These are phyloP conservation scores for Kwoniella sp. DNA, from an alignment of 768 basidiomycete species.

Conservation along the genomic window DNA sequence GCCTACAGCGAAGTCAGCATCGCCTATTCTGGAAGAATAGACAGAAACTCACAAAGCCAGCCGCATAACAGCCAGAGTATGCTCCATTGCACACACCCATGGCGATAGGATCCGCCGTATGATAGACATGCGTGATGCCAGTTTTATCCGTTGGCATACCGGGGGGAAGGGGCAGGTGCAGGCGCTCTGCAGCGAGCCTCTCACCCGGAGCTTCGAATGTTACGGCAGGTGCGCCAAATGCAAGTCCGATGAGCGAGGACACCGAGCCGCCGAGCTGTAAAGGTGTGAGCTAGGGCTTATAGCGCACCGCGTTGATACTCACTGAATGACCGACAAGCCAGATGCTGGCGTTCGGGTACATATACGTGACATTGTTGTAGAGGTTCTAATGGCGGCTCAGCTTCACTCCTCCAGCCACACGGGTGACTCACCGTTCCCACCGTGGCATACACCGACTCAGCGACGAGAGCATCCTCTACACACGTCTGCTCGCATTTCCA, in stretches of 20 bases:
- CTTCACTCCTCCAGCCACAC: background rate
- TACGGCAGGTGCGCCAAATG: constrained; percentile 89
- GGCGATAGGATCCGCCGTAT: constrained; percentile 90
- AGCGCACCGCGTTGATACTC: background rate
- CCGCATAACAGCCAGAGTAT: constrained; percentile 69
- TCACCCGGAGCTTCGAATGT: constrained; percentile 90
- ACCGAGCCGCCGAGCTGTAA: constrained; percentile 82
- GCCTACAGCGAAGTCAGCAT: constrained; percentile 21
- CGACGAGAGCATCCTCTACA: constrained; percentile 68
- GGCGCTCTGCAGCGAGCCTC: constrained; percentile 65
- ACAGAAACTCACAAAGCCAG: constrained; percentile 63
- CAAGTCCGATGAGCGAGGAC: constrained; percentile 74
- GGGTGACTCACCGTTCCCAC: constrained; percentile 65
- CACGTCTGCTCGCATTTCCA: constrained; percentile 77
- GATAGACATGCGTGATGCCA: constrained; percentile 74
- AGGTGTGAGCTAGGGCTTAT: constrained; percentile 21
- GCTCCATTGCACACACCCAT: constrained; percentile 54
- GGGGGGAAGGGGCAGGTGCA: constrained; percentile 84
- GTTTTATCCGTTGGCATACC: constrained; percentile 44
- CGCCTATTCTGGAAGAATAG: no score
- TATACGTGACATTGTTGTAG: constrained; percentile 83
- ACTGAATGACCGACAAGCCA: constrained; percentile 68
- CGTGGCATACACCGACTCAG: constrained; percentile 83
- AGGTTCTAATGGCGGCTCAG: constrained; percentile 60
- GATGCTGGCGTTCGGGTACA: constrained; percentile 84